Base-by-base conservation (phyloP, 495 filamentous ascomycete genomes). In the Neurospora hispaniola region DNA sequence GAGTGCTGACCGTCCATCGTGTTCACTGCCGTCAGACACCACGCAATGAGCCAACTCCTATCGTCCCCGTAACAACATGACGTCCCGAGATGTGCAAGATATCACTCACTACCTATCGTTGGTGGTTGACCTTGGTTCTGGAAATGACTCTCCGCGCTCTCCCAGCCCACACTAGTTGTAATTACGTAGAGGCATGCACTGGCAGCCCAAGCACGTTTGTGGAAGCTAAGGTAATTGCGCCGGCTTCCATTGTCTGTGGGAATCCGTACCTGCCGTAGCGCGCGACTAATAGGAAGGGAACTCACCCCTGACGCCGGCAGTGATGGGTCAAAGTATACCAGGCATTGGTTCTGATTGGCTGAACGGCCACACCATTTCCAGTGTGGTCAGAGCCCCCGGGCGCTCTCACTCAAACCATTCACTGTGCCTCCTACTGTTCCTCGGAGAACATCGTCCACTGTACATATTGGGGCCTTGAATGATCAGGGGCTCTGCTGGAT, bases 201-300 rank as follows among this genome's bases (percentile, higher is more conserved):
- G 5, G 54, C 54, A 62, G 48, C 48, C 48, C 23, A 59, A 35
- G 23, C 23, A 62, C 27, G 27, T 54, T n/a, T 27, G 46, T 54
- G 4, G 46, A 48, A 48, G 44, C 44, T 48, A 59, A 31, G 27
- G 27, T 31, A 31, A 59, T 59, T 59, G 23, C 23, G 48, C 48
- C 48, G 27, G 48, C 48, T 59, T 12, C 27, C 27, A 31, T 31
- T 31, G 27, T 31, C 20, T 59, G 5, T 12, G 48, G 48, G 48
- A 62, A 72, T 68, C 66, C 73, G 78, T 79, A 74, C 77, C 76
- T 81, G 74, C 76, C 74, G 76, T 78, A 79, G 79, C 79, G 79
- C 79, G 78, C 79, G 78, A 80, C 74, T 77, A 23, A 39, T 39
- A 62, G 70, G 23, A 71, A 38, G 35, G 35, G 41, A 27, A 14